Evolutionary conservation across 441 rosid species (phyloP).

Genomic region (Croton setiger): DNA sequence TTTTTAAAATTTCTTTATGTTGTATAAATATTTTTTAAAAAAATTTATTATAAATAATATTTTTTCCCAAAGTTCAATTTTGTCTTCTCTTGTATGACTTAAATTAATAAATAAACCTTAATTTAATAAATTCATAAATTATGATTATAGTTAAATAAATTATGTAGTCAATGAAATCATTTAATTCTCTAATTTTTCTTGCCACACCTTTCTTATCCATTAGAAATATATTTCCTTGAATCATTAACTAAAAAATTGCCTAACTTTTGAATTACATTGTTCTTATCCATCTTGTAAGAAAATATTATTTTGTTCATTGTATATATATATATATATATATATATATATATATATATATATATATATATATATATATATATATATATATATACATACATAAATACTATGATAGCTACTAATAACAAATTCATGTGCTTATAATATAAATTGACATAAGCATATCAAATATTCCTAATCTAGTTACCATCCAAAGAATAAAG

Average conservation of each 20-base stretch:
- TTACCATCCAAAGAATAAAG: constrained; percentile 5
- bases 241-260: constrained; percentile 4
- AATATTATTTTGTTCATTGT: not conserved
- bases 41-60: not conserved
- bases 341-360: too few relatives aligned
- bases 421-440: constrained; percentile 13
- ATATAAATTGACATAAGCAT: constrained; percentile 11
- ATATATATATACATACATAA: too few relatives aligned
- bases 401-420: constrained; percentile 19
- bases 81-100: not conserved
- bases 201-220: too few relatives aligned
- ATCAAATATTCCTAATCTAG: constrained; percentile 8
- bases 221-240: too few relatives aligned
- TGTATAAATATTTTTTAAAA: too few relatives aligned
- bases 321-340: too few relatives aligned
- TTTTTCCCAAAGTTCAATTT: not conserved
- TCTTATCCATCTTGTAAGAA: not conserved
- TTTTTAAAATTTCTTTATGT: too few relatives aligned
- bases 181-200: not conserved
- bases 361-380: too few relatives aligned
- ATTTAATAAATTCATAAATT: not conserved
- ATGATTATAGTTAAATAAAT: not conserved
- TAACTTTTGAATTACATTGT: not conserved
- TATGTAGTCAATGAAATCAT: not conserved
- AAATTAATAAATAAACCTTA: not conserved